Evolutionary conservation across 345 rosid species (phyloP).

Genomic region (Jatropha curcas): DNA sequence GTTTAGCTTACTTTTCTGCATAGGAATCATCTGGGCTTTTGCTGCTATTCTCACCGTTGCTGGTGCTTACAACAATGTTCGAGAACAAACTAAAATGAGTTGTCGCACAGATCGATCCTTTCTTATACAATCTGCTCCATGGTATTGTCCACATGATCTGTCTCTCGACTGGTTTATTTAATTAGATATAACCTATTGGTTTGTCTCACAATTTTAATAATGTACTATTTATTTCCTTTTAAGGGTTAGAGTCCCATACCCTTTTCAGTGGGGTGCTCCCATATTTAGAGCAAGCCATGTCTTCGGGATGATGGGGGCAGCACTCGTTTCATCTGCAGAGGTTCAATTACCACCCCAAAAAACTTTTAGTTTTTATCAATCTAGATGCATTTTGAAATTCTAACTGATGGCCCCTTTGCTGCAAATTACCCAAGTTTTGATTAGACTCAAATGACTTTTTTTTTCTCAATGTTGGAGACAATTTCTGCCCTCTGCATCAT

Average conservation of each 20-base stretch:
- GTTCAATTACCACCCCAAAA: slow-evolving; percentile 32
- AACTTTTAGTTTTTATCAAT: slow-evolving; percentile 1
- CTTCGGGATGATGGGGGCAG: slow-evolving; percentile 94
- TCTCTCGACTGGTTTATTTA: slow-evolving; percentile 14
- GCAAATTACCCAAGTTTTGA: neutral
- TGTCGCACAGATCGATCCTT: slow-evolving; percentile 75
- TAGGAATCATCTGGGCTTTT: slow-evolving; percentile 83
- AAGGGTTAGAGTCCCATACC: slow-evolving; percentile 91
- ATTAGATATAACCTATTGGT: neutral
- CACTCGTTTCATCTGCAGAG: slow-evolving; percentile 92
- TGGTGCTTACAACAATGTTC: slow-evolving; percentile 87
- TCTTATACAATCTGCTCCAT: slow-evolving; percentile 80
- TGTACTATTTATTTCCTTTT: slow-evolving; percentile 12
- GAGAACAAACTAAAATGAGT: slow-evolving; percentile 56
- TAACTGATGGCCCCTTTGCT: neutral
- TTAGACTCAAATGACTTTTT: neutral
- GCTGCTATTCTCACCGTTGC: slow-evolving; percentile 89
- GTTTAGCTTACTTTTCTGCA: slow-evolving; percentile 79
- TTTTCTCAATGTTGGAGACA: neutral
- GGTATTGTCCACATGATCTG: slow-evolving; percentile 46
- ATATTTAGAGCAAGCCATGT: slow-evolving; percentile 92
- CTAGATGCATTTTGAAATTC: slow-evolving; percentile 5
- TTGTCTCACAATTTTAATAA: neutral
- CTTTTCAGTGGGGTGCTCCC: slow-evolving; percentile 98
- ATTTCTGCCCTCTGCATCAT: neutral